These are phyloP conservation scores for Phenoliferia sp. DNA, from an alignment of 1,284 basidiomycete species.

Conservation along the genomic window DNA sequence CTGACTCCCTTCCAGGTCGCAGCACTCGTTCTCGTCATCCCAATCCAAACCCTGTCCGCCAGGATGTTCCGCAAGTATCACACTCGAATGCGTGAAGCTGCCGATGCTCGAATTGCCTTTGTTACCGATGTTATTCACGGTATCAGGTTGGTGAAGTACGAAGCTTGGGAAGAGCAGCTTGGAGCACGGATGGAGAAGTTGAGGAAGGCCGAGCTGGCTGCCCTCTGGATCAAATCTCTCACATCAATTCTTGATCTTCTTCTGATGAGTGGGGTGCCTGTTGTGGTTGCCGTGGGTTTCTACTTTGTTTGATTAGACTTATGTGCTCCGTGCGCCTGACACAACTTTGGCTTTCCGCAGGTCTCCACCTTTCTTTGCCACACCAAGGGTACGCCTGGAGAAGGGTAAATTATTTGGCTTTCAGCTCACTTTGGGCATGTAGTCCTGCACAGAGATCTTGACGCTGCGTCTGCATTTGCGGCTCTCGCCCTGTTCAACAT, in stretches of 20 bases:
- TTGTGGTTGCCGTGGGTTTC: background rate
- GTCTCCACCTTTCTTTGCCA: background rate
- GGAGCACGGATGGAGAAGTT: background rate
- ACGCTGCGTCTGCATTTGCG: background rate
- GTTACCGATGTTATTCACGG: background rate
- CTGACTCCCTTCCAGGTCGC: background rate
- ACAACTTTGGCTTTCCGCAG: background rate
- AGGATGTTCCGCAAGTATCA: background rate
- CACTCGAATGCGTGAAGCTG: background rate
- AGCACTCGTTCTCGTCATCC: background rate
- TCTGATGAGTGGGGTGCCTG: background rate
- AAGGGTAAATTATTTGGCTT: too few relatives aligned
- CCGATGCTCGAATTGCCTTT: background rate
- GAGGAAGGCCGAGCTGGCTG: background rate
- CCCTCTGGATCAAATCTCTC: background rate
- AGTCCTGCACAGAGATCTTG: background rate
- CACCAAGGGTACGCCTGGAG: background rate
- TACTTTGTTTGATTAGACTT: background rate
- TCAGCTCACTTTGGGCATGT: too few relatives aligned
- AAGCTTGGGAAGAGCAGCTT: background rate
- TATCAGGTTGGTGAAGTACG: background rate
- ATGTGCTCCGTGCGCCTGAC: too few relatives aligned
- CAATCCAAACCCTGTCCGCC: background rate
- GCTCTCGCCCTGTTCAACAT: background rate
- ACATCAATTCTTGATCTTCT: background rate